Conservation (phyloP, 148 eudicot species). For the Euryodendron excelsum region DNA sequence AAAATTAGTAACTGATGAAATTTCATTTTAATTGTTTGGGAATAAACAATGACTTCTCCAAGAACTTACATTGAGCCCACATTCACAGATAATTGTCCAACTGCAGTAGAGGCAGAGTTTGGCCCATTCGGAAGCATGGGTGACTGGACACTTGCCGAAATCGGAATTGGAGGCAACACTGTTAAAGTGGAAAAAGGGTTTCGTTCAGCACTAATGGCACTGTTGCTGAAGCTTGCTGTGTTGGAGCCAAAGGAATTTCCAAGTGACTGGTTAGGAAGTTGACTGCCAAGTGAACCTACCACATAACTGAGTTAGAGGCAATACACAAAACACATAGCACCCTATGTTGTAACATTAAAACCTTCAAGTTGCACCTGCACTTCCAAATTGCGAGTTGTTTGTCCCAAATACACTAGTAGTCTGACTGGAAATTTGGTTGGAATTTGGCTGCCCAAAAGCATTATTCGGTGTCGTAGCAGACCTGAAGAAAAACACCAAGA, state of each 20-base stretch:
- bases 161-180: slow-evolving; percentile 39
- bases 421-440: slow-evolving; percentile 36
- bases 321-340: not conserved
- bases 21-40: not conserved
- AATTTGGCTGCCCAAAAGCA: slow-evolving; percentile 42
- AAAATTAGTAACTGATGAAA: not conserved
- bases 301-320: slow-evolving; percentile 7
- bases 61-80: slow-evolving; percentile 32
- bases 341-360: slow-evolving; percentile 10
- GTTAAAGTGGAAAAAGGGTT: slow-evolving; percentile 30
- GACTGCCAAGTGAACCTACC: slow-evolving; percentile 48
- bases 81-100: slow-evolving; percentile 24
- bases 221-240: slow-evolving; percentile 31
- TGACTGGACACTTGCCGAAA: slow-evolving; percentile 35
- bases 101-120: slow-evolving; percentile 22
- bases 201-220: slow-evolving; percentile 25
- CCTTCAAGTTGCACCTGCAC: slow-evolving; percentile 33
- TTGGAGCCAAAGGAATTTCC: slow-evolving; percentile 39
- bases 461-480: slow-evolving; percentile 45
- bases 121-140: slow-evolving; percentile 27
- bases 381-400: slow-evolving; percentile 40
- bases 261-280: slow-evolving; percentile 34
- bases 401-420: slow-evolving; percentile 34
- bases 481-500: slow-evolving; percentile 37
- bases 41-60: not conserved